Base-by-base conservation (phyloP, 352 stramenopile species). In the Phytopythium mirpurense region DNA sequence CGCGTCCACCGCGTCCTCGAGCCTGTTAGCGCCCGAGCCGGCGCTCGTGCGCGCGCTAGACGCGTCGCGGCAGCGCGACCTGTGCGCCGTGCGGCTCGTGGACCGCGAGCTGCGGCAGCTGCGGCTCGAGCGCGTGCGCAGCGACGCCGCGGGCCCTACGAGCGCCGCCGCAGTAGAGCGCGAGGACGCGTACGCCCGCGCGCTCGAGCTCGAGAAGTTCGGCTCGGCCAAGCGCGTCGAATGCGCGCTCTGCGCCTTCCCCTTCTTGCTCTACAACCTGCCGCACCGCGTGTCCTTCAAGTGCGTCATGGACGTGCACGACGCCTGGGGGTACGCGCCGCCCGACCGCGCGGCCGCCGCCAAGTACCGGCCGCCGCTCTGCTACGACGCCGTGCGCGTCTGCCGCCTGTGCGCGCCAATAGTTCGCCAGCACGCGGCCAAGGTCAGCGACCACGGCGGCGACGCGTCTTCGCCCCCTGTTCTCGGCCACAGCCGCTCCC, bases 341-440 rank as follows among this genome's bases (percentile, higher is more conserved):
- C 73, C 68, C 16, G 72, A 88, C 49, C 60, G 63, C 2, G 62
- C 66, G 21, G 47, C 65, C 10, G 63, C 65, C 10, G 61, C 72
- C 59, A 83, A 81, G 18, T 90, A 86, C 69, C 65, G 65, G 5
- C 51, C 80, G 3, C 80, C 80, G 16, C 56, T 84, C 23, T 88
- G 80, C 59, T 90, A 90, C 54, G 77, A 90, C 54, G 69, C 75
- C 12, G 80, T 88, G 24, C 70, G 70, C 18, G 72, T 88, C 27
- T 90, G 80, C 29, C 77, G 77, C n/a, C 72, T 90, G 65, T 90
- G 80, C 56, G 80, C 74, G 2, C 78, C 83, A 44, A 82, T 90
- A 35, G 68, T 90, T n/a, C 72, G 75, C 24, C 46, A 79, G 51
- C 59, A 78, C 56, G 72, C 70, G 12, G 82, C 64, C 37, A 48